phyloP scores from a whole-genome alignment of 208 protist species.

The Leishmania amazonensis region DNA sequence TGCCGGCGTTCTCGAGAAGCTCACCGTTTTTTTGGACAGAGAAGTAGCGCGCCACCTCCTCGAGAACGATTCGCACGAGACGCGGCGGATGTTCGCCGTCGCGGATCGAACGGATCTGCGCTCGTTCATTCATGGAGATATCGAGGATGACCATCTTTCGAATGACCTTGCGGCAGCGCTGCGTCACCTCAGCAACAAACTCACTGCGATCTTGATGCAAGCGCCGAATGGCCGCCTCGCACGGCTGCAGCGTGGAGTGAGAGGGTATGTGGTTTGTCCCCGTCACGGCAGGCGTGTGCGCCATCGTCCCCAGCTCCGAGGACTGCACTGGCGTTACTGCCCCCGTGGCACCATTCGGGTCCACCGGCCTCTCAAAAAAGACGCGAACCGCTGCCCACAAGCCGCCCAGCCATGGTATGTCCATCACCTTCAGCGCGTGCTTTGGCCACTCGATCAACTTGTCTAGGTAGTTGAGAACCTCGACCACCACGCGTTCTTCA shows the following conservation, averaged over 20 bases:
- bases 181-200: slow-evolving; percentile 46
- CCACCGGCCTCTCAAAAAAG: slow-evolving; percentile 38
- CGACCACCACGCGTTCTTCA: slow-evolving; percentile 54
- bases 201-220: slow-evolving; percentile 32
- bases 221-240: slow-evolving; percentile 13
- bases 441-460: slow-evolving; percentile 73
- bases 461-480: slow-evolving; percentile 76
- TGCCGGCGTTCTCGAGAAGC: slow-evolving; percentile 45
- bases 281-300: neutral
- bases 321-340: neutral
- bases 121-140: slow-evolving; percentile 61
- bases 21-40: slow-evolving; percentile 44
- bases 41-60: slow-evolving; percentile 74
- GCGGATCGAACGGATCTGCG: slow-evolving; percentile 54
- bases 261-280: neutral
- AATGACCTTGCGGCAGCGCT: slow-evolving; percentile 60
- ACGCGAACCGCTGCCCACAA: slow-evolving; percentile 67
- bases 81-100: slow-evolving; percentile 40
- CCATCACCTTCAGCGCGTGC: slow-evolving; percentile 68
- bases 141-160: slow-evolving; percentile 78
- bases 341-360: slow-evolving; percentile 3
- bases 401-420: slow-evolving; percentile 78
- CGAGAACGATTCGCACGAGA: slow-evolving; percentile 67
- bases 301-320: slow-evolving; percentile 1
- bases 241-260: neutral